phyloP scores from a whole-genome alignment of 768 basidiomycete genomes.

The Pisolithus sp. region DNA sequence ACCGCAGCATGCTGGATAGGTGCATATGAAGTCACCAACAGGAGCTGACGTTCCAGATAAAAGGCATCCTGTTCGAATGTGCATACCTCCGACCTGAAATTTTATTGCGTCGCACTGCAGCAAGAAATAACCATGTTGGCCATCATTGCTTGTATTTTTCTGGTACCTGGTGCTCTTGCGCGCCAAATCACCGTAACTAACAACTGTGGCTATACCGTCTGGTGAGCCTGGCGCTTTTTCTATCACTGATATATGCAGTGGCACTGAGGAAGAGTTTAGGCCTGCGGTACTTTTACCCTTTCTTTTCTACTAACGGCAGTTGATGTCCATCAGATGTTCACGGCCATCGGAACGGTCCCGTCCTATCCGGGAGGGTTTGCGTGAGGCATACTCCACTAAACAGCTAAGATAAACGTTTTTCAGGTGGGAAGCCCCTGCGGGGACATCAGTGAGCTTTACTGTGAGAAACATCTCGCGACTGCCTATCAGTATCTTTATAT shows the following conservation, averaged over 20 bases:
- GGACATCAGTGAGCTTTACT: slow-evolving; percentile 22
- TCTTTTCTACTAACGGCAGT: neutral
- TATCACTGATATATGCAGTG: neutral
- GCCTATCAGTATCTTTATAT: neutral
- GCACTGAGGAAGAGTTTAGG: slow-evolving; percentile 24
- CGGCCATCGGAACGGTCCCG: slow-evolving; percentile 47
- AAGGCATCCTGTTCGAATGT: too few relatives aligned
- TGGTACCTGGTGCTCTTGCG: slow-evolving; percentile 28
- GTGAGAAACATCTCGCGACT: slow-evolving; percentile 3
- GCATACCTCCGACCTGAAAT: too few relatives aligned
- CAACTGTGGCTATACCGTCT: slow-evolving; percentile 62
- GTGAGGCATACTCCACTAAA: neutral
- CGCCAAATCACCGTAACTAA: slow-evolving; percentile 59
- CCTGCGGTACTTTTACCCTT: slow-evolving; percentile 32
- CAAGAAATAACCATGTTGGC: slow-evolving; percentile 16
- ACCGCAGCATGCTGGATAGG: too few relatives aligned
- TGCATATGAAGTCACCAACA: too few relatives aligned
- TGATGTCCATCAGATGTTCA: slow-evolving; percentile 42
- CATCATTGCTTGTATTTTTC: slow-evolving; percentile 21
- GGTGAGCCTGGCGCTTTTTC: slow-evolving; percentile 34
- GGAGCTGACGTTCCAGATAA: too few relatives aligned
- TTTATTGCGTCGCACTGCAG: too few relatives aligned
- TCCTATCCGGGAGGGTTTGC: slow-evolving; percentile 39
- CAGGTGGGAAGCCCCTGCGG: slow-evolving; percentile 30
- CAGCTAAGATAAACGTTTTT: neutral